Conservation (phyloP, 768 basidiomycete species). For the Leucocoprinus sp. region DNA sequence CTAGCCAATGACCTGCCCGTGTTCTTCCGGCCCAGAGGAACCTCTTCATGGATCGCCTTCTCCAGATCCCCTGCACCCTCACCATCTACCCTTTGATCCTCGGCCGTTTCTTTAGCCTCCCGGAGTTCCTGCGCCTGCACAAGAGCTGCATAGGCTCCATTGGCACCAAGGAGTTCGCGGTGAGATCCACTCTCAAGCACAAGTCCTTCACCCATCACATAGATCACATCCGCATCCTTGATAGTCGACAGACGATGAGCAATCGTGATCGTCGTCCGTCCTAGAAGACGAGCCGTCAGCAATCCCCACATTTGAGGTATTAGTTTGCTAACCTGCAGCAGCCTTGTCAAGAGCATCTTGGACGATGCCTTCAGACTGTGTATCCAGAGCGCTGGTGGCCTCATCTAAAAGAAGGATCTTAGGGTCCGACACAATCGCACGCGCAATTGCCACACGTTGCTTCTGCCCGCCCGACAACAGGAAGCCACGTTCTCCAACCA, state of each 20-base stretch:
- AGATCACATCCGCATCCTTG: constrained; percentile 66
- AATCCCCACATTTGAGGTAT: constrained; percentile 39
- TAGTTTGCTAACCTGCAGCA: constrained; percentile 34
- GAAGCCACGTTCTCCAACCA: constrained; percentile 79
- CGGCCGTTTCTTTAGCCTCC: too few relatives aligned
- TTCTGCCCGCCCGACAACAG: constrained; percentile 71
- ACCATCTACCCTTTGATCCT: too few relatives aligned
- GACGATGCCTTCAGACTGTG: constrained; percentile 68
- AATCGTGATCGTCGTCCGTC: constrained; percentile 63
- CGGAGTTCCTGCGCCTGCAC: constrained; percentile 66
- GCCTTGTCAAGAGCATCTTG: constrained; percentile 80
- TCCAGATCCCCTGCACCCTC: too few relatives aligned
- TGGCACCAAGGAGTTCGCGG: constrained; percentile 44
- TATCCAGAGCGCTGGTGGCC: constrained; percentile 72
- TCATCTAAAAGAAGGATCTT: constrained; percentile 72
- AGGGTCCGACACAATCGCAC: constrained; percentile 74
- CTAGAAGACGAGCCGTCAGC: constrained; percentile 12
- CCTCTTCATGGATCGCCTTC: constrained; percentile 29
- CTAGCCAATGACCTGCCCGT: constrained; percentile 33
- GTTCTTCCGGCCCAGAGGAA: too few relatives aligned
- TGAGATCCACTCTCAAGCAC: constrained; percentile 72
- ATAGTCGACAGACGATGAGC: constrained; percentile 68
- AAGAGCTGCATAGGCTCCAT: constrained; percentile 55
- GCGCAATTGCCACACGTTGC: constrained; percentile 73
- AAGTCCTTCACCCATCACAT: constrained; percentile 73